phyloP scores from a whole-genome alignment of 2,329 filamentous ascomycete species.

The Pezizomycotina sp. region DNA sequence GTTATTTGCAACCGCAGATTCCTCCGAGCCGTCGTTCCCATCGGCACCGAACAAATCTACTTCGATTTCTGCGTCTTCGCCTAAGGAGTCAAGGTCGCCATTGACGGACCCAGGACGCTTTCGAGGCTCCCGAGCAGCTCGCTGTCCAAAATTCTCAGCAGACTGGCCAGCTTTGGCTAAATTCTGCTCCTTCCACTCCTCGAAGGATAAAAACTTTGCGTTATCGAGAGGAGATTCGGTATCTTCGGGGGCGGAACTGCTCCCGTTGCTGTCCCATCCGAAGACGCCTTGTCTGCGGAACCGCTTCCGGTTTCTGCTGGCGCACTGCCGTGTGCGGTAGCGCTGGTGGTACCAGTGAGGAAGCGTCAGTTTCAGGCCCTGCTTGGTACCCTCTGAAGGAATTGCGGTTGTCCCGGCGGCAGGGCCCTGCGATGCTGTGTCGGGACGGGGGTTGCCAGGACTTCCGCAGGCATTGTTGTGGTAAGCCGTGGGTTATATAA shows the following conservation, averaged over 20 bases:
- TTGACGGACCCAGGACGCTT: constrained; percentile 38
- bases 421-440: no score
- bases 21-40: constrained; percentile 9
- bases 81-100: constrained; percentile 59
- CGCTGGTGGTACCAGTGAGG: constrained; percentile 23
- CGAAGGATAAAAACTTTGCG: constrained; percentile 82
- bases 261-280: constrained; percentile 11
- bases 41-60: constrained; percentile 47
- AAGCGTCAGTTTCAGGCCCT: constrained; percentile 8
- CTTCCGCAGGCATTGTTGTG: constrained; percentile 58
- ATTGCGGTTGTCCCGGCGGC: background rate
- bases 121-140: constrained; percentile 36
- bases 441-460: no score
- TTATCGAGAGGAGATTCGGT: constrained; percentile 53
- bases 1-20: constrained; percentile 24
- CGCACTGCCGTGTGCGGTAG: constrained; percentile 19
- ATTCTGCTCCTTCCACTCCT: constrained; percentile 95
- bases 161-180: constrained; percentile 69
- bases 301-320: constrained; percentile 2
- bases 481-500: constrained; percentile 63
- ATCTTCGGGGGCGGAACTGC: constrained; percentile 32
- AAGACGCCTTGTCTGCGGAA: background rate
- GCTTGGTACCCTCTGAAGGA: background rate
- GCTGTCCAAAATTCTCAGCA: constrained; percentile 47
- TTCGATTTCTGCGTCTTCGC: constrained; percentile 78